Conservation (phyloP, 2,329 filamentous ascomycete genomes). For the Juglanconis oblonga region DNA sequence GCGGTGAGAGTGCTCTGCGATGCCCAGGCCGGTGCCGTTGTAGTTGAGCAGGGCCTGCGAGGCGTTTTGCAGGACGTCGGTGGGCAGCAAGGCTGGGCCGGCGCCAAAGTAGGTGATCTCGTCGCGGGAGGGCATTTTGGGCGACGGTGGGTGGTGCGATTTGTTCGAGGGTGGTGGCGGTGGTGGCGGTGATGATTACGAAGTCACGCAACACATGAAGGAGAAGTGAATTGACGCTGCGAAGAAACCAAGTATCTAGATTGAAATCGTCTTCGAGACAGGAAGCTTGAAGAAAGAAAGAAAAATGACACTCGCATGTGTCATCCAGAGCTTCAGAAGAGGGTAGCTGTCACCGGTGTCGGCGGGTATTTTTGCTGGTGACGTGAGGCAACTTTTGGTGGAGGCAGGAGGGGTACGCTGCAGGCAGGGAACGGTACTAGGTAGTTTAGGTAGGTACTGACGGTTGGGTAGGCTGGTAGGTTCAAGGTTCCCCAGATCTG, state of each 20-base stretch:
- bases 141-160: background rate
- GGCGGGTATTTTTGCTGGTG: slow-evolving; percentile 15
- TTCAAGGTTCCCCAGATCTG: slow-evolving; percentile 1
- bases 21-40: slow-evolving; percentile 74
- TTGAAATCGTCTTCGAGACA: background rate
- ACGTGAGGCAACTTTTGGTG: slow-evolving; percentile 5
- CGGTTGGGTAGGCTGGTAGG: no score
- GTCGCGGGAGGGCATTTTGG: slow-evolving; percentile 65
- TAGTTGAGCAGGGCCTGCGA: slow-evolving; percentile 78
- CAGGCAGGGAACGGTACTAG: background rate
- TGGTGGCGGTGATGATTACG: background rate
- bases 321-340: background rate
- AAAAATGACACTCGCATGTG: background rate
- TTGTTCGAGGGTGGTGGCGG: background rate
- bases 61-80: slow-evolving; percentile 73
- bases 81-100: slow-evolving; percentile 84
- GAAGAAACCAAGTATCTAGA: no score
- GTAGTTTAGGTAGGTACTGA: background rate
- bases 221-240: background rate
- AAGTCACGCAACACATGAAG: background rate
- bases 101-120: slow-evolving; percentile 87
- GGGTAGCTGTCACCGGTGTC: background rate
- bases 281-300: background rate
- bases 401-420: background rate
- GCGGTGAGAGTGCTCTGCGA: slow-evolving; percentile 89